Percentiles rank a stretch among this genome's conserved stretches.
These are phyloP conservation scores for Podospora comata DNA, from an alignment of 495 filamentous ascomycete species.

Conservation along the genomic window DNA sequence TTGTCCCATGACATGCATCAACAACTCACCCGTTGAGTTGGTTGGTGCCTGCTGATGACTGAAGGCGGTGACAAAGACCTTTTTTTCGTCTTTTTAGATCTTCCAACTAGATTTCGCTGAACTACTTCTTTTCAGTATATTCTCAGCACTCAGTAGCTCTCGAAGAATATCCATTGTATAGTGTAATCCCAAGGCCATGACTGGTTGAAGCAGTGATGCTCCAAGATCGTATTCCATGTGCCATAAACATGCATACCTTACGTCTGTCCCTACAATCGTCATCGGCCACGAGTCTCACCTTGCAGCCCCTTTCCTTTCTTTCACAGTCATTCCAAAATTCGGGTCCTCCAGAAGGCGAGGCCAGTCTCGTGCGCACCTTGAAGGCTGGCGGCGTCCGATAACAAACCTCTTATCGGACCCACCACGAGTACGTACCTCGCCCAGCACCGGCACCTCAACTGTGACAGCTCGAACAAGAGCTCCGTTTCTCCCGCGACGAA, in stretches of 20 bases:
- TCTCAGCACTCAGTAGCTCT: no score
- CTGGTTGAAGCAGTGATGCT: no score
- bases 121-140: background rate
- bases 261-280: no score
- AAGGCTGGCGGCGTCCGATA: constrained; percentile 3
- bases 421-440: background rate
- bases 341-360: no score
- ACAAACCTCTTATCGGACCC: background rate
- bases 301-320: no score
- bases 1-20: background rate
- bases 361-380: constrained; percentile 10
- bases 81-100: background rate
- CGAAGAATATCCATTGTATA: no score
- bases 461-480: background rate
- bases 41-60: background rate
- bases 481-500: background rate
- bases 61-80: background rate
- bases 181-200: no score
- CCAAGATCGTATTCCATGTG: no score
- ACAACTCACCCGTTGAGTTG: background rate
- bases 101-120: background rate
- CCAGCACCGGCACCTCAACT: background rate
- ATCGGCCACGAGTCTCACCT: no score
- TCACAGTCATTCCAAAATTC: no score
- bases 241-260: no score